phyloP scores from a whole-genome alignment of 1,284 basidiomycete species.

The Flammula alnicola region DNA sequence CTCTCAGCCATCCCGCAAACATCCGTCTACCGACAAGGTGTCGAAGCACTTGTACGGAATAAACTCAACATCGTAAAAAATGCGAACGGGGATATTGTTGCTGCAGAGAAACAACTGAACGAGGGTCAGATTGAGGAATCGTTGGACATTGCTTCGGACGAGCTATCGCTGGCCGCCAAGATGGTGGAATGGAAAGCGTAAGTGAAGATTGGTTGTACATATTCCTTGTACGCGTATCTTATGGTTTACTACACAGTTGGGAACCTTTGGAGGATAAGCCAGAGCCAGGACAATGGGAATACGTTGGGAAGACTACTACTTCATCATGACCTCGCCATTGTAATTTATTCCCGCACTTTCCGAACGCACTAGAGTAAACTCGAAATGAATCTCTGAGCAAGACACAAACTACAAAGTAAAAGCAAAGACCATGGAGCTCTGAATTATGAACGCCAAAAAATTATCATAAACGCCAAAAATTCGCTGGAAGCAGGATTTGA shows the following conservation, averaged over 20 bases:
- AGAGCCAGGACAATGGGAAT: conserved; percentile 86
- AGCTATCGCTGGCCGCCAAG: conserved; percentile 78
- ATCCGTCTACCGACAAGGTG: conserved; percentile 91
- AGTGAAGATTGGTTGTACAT: conserved; percentile 42
- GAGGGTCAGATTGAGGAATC: conserved; percentile 87
- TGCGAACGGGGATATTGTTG: conserved; percentile 67
- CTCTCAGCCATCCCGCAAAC: conserved; percentile 77
- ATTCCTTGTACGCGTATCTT: conserved; percentile 13
- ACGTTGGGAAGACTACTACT: conserved; percentile 57
- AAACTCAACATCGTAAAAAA: conserved; percentile 78
- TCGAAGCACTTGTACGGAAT: conserved; percentile 85
- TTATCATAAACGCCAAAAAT: conserved; percentile 36
- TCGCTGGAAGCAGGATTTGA: conserved; percentile 81
- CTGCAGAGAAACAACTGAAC: conserved; percentile 74
- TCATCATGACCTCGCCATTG: conserved; percentile 28
- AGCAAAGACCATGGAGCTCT: background rate
- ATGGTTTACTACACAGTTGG: conserved; percentile 62
- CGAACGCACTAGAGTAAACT: background rate
- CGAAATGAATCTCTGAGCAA: background rate
- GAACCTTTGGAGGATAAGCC: conserved; percentile 85
- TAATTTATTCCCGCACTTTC: conserved; percentile 6
- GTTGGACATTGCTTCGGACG: conserved; percentile 83
- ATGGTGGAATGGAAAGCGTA: conserved; percentile 98
- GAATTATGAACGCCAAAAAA: background rate
- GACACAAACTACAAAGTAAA: background rate